These are phyloP conservation scores for Ricinus communis DNA, from an alignment of 345 rosid genomes.

Conservation along the genomic window DNA sequence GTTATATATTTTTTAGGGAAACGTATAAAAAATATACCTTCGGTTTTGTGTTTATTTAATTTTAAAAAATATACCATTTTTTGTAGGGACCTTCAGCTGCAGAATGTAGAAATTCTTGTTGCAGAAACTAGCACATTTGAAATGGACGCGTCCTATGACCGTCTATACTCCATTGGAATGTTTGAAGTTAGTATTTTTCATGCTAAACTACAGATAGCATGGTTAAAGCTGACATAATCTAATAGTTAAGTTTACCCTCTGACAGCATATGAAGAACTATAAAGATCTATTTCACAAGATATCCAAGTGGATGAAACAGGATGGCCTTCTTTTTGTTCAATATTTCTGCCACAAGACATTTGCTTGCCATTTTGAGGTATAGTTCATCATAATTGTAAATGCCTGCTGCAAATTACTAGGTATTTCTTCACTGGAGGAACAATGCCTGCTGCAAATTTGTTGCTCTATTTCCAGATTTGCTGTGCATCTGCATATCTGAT, in stretches of 20 bases:
- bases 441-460: slow-evolving; percentile 84
- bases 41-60: too few species aligned
- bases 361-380: slow-evolving; percentile 87
- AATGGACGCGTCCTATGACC: slow-evolving; percentile 69
- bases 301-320: slow-evolving; percentile 81
- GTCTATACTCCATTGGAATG: slow-evolving; percentile 80
- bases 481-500: not conserved
- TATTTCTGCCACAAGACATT: slow-evolving; percentile 84
- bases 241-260: not conserved
- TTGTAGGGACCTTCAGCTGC: slow-evolving; percentile 53
- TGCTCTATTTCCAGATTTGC: slow-evolving; percentile 83
- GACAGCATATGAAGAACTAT: slow-evolving; percentile 88
- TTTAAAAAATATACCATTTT: not conserved
- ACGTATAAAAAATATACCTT: too few species aligned
- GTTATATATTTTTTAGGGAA: too few species aligned
- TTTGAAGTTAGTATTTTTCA: slow-evolving; percentile 57
- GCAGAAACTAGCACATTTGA: slow-evolving; percentile 79
- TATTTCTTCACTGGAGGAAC: slow-evolving; percentile 88
- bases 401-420: slow-evolving; percentile 82
- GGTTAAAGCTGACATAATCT: not conserved
- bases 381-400: not conserved
- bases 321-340: slow-evolving; percentile 72
- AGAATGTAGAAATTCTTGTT: slow-evolving; percentile 71
- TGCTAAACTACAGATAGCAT: not conserved
- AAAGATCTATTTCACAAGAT: slow-evolving; percentile 70